phyloP scores from a whole-genome alignment of 2,329 filamentous ascomycete genomes.

The Botrytis medusae region DNA sequence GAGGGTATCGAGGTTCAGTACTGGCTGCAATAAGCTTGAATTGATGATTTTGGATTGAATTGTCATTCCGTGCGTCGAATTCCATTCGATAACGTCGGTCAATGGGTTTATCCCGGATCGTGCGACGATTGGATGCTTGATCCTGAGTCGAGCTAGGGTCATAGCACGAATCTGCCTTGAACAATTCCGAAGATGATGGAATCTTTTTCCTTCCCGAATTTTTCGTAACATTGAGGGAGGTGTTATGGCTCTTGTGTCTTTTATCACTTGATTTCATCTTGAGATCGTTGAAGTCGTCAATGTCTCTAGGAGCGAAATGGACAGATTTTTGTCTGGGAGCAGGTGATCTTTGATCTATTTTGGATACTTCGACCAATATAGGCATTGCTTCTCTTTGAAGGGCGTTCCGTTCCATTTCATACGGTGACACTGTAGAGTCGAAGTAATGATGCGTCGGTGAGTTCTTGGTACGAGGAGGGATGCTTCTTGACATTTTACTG shows the following conservation, averaged over 20 bases:
- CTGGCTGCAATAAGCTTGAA: conserved; percentile 9
- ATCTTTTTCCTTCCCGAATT: neutral
- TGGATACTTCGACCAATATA: neutral
- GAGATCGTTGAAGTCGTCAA: conserved; percentile 23
- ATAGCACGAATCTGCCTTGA: neutral
- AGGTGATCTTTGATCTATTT: neutral
- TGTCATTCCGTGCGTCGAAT: neutral
- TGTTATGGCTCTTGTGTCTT: neutral
- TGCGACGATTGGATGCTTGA: neutral
- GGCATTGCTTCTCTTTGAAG: neutral
- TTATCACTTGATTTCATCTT: neutral
- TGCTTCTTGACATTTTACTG: neutral
- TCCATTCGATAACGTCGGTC: neutral
- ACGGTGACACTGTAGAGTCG: neutral
- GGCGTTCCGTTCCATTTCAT: neutral
- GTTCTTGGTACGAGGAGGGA: conserved; percentile 19
- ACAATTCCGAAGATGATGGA: neutral
- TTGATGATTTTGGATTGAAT: neutral
- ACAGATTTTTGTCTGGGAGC: conserved; percentile 16
- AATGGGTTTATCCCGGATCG: neutral
- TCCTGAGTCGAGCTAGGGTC: neutral
- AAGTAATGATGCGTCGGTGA: conserved; percentile 3
- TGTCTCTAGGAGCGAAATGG: conserved; percentile 27
- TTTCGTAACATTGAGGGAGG: neutral
- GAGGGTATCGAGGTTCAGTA: conserved; percentile 15